Evolutionary conservation across 495 filamentous ascomycete species (phyloP).

Genomic region (Neurospora sp.): DNA sequence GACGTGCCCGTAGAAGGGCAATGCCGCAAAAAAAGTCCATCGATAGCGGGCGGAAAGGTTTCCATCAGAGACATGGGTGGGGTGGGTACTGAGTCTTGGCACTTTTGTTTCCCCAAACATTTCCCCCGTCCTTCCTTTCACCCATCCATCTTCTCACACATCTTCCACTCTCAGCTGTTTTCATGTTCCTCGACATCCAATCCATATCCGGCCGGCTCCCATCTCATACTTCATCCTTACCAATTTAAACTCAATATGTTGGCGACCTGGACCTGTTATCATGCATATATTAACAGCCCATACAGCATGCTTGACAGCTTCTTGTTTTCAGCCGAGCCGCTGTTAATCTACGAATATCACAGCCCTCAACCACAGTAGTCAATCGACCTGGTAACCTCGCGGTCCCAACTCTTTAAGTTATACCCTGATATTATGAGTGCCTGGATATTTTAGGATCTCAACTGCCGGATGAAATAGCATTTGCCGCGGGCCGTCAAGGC

Average conservation of each 20-base stretch:
- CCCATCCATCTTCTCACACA: not conserved
- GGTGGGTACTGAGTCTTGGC: not conserved
- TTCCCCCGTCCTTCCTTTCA: too few relatives aligned
- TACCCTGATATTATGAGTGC: not conserved
- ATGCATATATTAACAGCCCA: not conserved
- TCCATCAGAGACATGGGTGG: not conserved
- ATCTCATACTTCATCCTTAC: not conserved
- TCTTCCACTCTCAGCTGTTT: not conserved
- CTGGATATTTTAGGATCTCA: not conserved
- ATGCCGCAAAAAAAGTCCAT: not conserved
- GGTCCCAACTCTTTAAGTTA: not conserved
- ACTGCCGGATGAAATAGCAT: not conserved
- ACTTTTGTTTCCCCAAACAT: not conserved
- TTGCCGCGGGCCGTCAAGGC: not conserved
- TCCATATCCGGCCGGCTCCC: not conserved
- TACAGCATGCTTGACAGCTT: not conserved
- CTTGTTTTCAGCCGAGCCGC: not conserved
- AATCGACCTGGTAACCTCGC: not conserved
- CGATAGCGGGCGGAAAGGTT: not conserved
- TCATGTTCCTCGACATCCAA: not conserved
- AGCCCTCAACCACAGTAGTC: not conserved
- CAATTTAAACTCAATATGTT: not conserved
- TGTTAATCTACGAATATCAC: not conserved
- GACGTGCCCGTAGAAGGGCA: not conserved
- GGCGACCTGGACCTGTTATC: not conserved